Evolutionary conservation across 2,329 filamentous ascomycete genomes (phyloP).

Genomic region (Pezicula carpinea): DNA sequence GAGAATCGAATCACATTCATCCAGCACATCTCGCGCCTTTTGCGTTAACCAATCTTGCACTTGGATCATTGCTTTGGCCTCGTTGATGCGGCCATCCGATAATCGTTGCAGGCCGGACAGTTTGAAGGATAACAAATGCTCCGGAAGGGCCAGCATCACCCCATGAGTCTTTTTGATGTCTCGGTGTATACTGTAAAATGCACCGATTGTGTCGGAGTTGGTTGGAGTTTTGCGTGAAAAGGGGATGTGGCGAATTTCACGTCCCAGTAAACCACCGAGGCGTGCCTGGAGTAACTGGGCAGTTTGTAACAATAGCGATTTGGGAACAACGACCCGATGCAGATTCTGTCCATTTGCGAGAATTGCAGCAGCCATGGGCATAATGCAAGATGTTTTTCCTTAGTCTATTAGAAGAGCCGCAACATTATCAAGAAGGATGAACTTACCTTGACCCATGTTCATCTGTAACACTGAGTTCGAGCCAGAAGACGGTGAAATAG

Average conservation of each 20-base stretch:
- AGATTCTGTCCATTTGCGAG: constrained; percentile 40
- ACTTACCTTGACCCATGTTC: constrained; percentile 58
- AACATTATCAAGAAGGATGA: not conserved
- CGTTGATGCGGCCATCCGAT: constrained; percentile 31
- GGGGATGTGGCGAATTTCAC: constrained; percentile 40
- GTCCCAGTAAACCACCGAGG: constrained; percentile 37
- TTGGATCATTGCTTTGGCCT: constrained; percentile 38
- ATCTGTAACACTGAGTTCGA: constrained; percentile 59
- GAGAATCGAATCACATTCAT: constrained; percentile 42
- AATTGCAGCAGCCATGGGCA: constrained; percentile 44
- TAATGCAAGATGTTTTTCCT: constrained; percentile 55
- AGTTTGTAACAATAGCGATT: constrained; percentile 40
- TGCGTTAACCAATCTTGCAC: constrained; percentile 39
- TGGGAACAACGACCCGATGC: constrained; percentile 39
- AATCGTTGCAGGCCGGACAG: constrained; percentile 44
- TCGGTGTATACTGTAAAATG: constrained; percentile 34
- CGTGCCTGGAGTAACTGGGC: constrained; percentile 38
- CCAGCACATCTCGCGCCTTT: constrained; percentile 44
- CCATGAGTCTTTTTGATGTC: constrained; percentile 32
- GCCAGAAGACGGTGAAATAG: constrained; percentile 46
- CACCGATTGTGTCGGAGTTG: constrained; percentile 21
- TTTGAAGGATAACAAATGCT: constrained; percentile 50
- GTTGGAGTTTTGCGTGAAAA: constrained; percentile 41
- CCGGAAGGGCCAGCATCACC: constrained; percentile 45
- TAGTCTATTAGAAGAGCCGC: constrained; percentile 8